Conservation (phyloP, 78 protist species). For the Polysphondylium violaceum region DNA sequence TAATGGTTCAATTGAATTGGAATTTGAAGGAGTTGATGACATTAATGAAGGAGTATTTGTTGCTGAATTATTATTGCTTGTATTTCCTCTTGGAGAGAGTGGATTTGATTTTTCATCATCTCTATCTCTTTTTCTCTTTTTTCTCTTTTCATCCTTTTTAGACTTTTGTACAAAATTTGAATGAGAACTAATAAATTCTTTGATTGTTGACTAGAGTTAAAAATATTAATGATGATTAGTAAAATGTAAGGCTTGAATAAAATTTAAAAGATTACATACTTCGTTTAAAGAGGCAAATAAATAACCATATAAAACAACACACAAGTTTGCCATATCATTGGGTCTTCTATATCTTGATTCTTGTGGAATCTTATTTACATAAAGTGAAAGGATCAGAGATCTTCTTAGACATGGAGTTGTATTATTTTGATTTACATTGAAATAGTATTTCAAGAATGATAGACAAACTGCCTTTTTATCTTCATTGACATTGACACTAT, state of each 20-base stretch:
- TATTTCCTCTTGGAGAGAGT: background rate
- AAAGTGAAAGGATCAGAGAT: slow-evolving; percentile 54
- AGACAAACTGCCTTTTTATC: slow-evolving; percentile 45
- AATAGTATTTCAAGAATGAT: slow-evolving; percentile 28
- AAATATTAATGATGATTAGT: too few species aligned
- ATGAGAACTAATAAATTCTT: slow-evolving; percentile 51
- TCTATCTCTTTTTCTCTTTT: slow-evolving; percentile 52
- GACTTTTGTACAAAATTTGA: slow-evolving; percentile 10
- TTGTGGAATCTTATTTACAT: slow-evolving; percentile 74
- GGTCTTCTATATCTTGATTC: slow-evolving; percentile 64
- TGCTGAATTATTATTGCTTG: background rate
- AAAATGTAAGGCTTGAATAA: too few species aligned
- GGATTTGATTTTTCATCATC: background rate
- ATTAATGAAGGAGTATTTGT: too few species aligned
- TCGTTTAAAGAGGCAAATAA: slow-evolving; percentile 43
- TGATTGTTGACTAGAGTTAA: slow-evolving; percentile 18
- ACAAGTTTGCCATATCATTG: slow-evolving; percentile 68
- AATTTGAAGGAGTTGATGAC: too few species aligned
- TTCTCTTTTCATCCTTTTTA: slow-evolving; percentile 39
- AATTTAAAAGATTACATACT: too few species aligned
- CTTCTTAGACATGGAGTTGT: slow-evolving; percentile 25
- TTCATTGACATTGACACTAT: slow-evolving; percentile 6
- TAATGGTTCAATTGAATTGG: too few species aligned
- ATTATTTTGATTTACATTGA: slow-evolving; percentile 35
- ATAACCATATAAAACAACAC: slow-evolving; percentile 56